phyloP scores from a whole-genome alignment of 805 yeast species.

The Schwanniomyces occidentalis region DNA sequence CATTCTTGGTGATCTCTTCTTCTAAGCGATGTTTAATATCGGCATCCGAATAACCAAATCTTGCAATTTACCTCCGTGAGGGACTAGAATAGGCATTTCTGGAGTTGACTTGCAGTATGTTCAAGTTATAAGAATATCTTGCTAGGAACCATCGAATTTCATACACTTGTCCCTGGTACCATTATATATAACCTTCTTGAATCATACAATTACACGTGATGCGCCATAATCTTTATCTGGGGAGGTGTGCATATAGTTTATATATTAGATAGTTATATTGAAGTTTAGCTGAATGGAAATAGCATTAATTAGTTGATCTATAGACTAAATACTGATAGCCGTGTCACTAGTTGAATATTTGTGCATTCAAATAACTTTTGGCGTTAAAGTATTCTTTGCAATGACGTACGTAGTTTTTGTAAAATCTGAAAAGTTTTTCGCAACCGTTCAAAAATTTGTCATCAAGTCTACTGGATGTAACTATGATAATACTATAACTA shows the following conservation, averaged over 20 bases:
- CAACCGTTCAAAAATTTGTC: background rate
- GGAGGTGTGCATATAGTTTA: background rate
- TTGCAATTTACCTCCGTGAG: conserved; percentile 91
- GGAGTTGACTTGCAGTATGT: background rate
- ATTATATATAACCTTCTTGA: background rate
- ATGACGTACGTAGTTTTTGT: background rate
- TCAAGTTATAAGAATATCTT: background rate
- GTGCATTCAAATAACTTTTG: background rate
- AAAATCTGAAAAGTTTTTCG: background rate
- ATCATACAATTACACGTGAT: conserved; percentile 16
- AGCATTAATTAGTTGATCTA: background rate
- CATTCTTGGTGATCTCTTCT: conserved; percentile 50
- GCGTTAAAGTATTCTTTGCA: background rate
- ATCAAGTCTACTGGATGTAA: too few species aligned
- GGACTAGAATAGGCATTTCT: conserved; percentile 61
- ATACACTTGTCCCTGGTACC: background rate
- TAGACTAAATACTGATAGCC: background rate
- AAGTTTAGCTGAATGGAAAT: background rate
- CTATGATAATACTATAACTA: too few species aligned
- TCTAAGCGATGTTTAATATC: conserved; percentile 55
- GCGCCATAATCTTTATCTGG: conserved; percentile 1
- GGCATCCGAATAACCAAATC: conserved; percentile 84
- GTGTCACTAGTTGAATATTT: background rate
- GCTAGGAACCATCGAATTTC: background rate
- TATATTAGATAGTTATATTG: background rate